phyloP scores from a whole-genome alignment of 495 filamentous ascomycete genomes.

The Talaromyces thailandensis region DNA sequence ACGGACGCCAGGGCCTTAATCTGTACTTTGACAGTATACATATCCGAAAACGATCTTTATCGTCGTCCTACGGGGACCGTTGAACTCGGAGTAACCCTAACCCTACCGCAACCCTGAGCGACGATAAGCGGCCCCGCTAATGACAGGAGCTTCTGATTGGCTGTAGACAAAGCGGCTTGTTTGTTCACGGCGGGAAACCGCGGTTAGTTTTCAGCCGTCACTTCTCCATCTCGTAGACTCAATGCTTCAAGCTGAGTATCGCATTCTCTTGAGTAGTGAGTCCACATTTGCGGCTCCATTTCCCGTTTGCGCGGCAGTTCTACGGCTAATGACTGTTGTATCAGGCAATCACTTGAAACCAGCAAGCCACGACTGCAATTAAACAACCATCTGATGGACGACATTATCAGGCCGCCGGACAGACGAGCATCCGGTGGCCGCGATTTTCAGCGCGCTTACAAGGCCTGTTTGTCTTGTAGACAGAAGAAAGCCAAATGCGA shows the following conservation, averaged over 20 bases:
- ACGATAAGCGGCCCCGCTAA: neutral
- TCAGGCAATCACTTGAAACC: neutral
- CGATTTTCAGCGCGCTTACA: slow-evolving; percentile 41
- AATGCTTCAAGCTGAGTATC: neutral
- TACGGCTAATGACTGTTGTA: neutral
- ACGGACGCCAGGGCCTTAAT: too few relatives aligned
- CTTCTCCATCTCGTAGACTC: neutral
- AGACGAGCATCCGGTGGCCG: slow-evolving; percentile 17
- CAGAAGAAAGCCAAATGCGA: slow-evolving; percentile 42
- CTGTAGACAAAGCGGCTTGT: neutral
- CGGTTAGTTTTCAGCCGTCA: neutral
- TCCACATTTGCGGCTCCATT: neutral
- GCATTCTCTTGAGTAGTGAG: neutral
- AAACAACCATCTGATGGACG: slow-evolving; percentile 6
- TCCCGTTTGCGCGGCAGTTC: neutral
- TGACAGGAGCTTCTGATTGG: neutral
- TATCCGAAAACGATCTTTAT: too few relatives aligned
- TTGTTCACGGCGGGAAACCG: neutral
- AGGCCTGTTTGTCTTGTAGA: slow-evolving; percentile 38
- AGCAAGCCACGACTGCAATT: neutral
- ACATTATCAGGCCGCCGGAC: slow-evolving; percentile 27
- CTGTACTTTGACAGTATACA: too few relatives aligned
- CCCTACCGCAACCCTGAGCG: neutral
- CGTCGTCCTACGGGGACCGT: too few relatives aligned
- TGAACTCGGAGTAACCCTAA: neutral